Percentiles rank a stretch among this genome's conserved stretches.
These are phyloP conservation scores for Silybum marianum DNA, from an alignment of 129 eudicot species.

Conservation along the genomic window DNA sequence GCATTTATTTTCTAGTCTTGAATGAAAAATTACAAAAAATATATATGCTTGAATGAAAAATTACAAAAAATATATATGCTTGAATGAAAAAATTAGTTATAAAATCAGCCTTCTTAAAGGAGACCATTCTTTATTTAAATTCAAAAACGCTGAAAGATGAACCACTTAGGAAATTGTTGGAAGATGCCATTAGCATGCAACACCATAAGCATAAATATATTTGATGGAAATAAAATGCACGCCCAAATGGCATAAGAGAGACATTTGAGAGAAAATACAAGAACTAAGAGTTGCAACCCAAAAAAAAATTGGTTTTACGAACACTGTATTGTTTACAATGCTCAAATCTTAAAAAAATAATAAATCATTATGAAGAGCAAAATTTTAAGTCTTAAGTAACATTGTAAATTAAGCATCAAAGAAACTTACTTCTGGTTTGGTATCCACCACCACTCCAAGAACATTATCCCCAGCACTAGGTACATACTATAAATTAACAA, in stretches of 20 bases:
- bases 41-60: no score
- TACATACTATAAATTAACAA: conserved; percentile 66
- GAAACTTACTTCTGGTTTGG: conserved; percentile 84
- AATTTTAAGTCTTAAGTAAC: not conserved
- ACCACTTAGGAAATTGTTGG: no score
- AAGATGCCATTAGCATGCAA: not conserved
- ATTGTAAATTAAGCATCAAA: not conserved
- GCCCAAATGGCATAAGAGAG: not conserved
- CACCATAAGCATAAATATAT: not conserved
- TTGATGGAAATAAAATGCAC: not conserved
- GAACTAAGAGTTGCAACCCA: no score
- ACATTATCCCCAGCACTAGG: conserved; percentile 80
- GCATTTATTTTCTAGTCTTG: no score
- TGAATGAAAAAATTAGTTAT: no score
- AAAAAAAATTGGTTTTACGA: no score
- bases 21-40: no score
- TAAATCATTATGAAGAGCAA: not conserved
- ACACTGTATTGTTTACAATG: not conserved
- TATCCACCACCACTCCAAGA: conserved; percentile 86
- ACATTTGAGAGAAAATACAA: no score
- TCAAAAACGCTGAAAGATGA: no score
- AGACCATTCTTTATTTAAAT: no score
- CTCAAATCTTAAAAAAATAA: not conserved
- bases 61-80: no score
- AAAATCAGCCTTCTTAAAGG: no score